Base-by-base conservation (phyloP, 495 filamentous ascomycete species). In the Trichoderma reesei region DNA sequence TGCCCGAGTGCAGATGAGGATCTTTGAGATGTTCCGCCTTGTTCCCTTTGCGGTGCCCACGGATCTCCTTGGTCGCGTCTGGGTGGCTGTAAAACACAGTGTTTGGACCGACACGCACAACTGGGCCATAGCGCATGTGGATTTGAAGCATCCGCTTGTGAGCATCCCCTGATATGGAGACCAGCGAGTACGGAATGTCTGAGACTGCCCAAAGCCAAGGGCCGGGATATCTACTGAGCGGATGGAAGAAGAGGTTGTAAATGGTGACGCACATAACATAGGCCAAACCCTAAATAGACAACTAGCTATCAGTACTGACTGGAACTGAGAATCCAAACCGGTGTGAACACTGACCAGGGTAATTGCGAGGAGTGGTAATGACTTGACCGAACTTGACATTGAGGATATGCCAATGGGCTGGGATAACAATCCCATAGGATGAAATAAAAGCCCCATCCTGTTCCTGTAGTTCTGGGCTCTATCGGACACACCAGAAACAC, bases 41-140 rank as follows among this genome's bases (percentile, higher is more conserved):
- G 60, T 77, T 75, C 72, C 75, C 78, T 1, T 44, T 26, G 10
- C 70, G 69, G 8, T 73, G 73, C n/a, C 62, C 60, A 61, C 77
- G 78, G 13, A 73, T 74, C 16, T 73, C 68, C 63, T 69, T 71
- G 9, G 77, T 60, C 3, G 72, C 68, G 0, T 74, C 69, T 5
- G 74, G 68, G 65, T 82, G 75, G 62, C 70, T 69, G 18, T 77
- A 69, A 8, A 75, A 66, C 18, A 78, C 75, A n/a, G 82, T 78
- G 33, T 79, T 76, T n/a, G 83, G 83, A 6, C 79, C 78, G 60
- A 81, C 72, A 26, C 83, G 77, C 56, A 83, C 72, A 26, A 83
- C 67, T 10, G 75, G 68, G 0, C 79, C 81, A 65, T 82, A 83
- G 48, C 76, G 75, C 4, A 71, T 67, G 48, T 79, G 75, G 63